A percentile compares a stretch with the other conserved stretches of the same genome.
phyloP scores from a whole-genome alignment of 306 rosid genomes.

The Vigna unguiculata region DNA sequence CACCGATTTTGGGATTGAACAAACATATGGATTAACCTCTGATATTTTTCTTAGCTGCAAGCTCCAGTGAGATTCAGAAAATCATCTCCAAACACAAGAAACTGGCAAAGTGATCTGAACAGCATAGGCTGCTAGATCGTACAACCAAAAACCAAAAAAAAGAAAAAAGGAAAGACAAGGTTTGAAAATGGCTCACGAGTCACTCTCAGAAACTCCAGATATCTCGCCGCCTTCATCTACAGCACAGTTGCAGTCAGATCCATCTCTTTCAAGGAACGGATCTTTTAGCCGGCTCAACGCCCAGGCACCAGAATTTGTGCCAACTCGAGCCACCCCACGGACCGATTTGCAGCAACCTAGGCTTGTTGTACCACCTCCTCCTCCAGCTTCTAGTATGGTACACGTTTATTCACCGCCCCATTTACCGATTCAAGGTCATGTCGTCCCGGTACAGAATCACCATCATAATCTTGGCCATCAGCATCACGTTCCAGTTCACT shows the following conservation, averaged over 20 bases:
- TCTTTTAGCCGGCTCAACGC: constrained; percentile 94
- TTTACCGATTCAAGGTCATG: constrained; percentile 61
- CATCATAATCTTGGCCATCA: constrained; percentile 58
- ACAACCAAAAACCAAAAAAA: background rate
- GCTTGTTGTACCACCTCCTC: constrained; percentile 56
- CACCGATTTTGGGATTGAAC: constrained; percentile 9
- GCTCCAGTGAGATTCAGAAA: background rate
- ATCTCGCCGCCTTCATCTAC: constrained; percentile 43
- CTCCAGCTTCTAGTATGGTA: constrained; percentile 53
- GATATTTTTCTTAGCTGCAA: constrained; percentile 3
- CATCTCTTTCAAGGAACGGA: constrained; percentile 59
- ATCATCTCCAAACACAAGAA: constrained; percentile 1
- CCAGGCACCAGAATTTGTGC: constrained; percentile 87
- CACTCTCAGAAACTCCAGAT: constrained; percentile 47
- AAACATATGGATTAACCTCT: background rate
- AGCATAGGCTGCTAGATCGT: constrained; percentile 28
- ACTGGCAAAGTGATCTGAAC: constrained; percentile 4
- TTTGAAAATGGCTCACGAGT: constrained; percentile 63
- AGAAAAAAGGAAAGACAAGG: background rate
- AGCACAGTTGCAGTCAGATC: constrained; percentile 54
- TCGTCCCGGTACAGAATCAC: constrained; percentile 56
- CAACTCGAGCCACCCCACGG: constrained; percentile 63
- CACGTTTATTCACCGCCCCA: constrained; percentile 65
- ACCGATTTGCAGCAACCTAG: constrained; percentile 57
- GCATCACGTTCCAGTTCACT: constrained; percentile 62